phyloP scores from a whole-genome alignment of 2,329 filamentous ascomycete species.

The Claviceps africana region DNA sequence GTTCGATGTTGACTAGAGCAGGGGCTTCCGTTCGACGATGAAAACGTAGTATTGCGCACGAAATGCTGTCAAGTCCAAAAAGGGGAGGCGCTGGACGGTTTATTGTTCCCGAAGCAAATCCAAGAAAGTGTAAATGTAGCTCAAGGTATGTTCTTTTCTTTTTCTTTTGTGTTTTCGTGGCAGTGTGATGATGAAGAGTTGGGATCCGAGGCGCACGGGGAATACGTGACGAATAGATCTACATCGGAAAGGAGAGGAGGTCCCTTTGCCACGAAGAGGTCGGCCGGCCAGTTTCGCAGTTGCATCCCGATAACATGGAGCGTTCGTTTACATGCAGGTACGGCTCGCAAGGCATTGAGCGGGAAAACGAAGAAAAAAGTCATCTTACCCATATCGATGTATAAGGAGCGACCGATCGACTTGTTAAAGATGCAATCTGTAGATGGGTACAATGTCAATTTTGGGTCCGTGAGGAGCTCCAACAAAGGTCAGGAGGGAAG shows the following conservation, averaged over 20 bases:
- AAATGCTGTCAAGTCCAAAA: constrained; percentile 19
- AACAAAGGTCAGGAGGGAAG: constrained; percentile 3
- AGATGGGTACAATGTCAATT: background rate
- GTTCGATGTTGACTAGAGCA: constrained; percentile 18
- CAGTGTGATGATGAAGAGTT: constrained; percentile 9
- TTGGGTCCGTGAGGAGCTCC: constrained; percentile 11
- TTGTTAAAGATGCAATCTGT: constrained; percentile 12
- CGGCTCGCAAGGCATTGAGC: background rate
- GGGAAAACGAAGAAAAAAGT: constrained; percentile 15
- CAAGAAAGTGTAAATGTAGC: constrained; percentile 33
- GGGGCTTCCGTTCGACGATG: background rate
- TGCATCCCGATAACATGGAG: constrained; percentile 2
- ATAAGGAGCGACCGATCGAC: constrained; percentile 23
- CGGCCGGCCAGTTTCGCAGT: constrained; percentile 11
- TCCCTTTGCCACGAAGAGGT: constrained; percentile 5
- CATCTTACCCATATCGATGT: constrained; percentile 29
- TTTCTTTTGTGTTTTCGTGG: too few relatives aligned
- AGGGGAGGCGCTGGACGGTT: constrained; percentile 8
- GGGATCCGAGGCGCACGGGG: background rate
- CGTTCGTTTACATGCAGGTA: constrained; percentile 11
- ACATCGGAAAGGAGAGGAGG: background rate
- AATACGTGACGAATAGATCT: constrained; percentile 8
- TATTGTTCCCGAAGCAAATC: constrained; percentile 12
- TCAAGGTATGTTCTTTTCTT: constrained; percentile 25
- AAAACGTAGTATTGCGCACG: constrained; percentile 10